Base-by-base conservation (phyloP, 768 basidiomycete species). In the Kwoniella europaea region DNA sequence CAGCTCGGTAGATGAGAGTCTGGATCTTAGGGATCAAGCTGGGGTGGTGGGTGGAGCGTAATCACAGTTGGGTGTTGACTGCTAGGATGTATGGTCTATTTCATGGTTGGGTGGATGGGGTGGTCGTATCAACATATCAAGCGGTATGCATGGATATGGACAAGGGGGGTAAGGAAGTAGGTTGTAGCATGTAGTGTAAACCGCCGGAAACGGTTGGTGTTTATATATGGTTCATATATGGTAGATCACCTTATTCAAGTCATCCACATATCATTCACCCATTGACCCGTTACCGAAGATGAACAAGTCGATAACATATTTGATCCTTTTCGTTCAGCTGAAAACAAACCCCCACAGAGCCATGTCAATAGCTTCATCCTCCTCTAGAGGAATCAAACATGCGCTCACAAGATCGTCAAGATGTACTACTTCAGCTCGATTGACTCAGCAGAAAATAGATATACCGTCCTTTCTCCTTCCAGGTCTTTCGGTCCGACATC, bases 331-430 rank as follows among this genome's bases (percentile, higher is more conserved):
- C 24, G 16, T 18, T 52, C 22, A 9, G 12, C 43, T 41, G 24
- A 27, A 20, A 4, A 24, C n/a, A 43, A 15, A 41, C 29, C 42
- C 18, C 20, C 24, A 5, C 57, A 43, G 13, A 58, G 13, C 18
- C 1, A 69, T 69, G 68, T 43, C 68, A 10, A 29, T 62, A n/a
- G 60, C 68, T 5, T 69, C 68, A 12, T 69, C 68, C 7, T 69
- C 68, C 2, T 69, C 68, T 12, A 63, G 61, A 27, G 20, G 22
- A 6, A 12, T 63, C 16, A 58, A 43, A 56, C 18, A 52, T 10
- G 10, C 7, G 3, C 52, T 63, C 1, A 3, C 29, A 2, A 20
- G 57, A 58, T 27, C 24, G 10, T 18, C 54, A 55, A 55, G 29
- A 16, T 1, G 18, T 18, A 18, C 35, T 10, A 18, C 35, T 10